phyloP scores from a whole-genome alignment of 2,329 filamentous ascomycete species.

The Hypoxylon sp. region DNA sequence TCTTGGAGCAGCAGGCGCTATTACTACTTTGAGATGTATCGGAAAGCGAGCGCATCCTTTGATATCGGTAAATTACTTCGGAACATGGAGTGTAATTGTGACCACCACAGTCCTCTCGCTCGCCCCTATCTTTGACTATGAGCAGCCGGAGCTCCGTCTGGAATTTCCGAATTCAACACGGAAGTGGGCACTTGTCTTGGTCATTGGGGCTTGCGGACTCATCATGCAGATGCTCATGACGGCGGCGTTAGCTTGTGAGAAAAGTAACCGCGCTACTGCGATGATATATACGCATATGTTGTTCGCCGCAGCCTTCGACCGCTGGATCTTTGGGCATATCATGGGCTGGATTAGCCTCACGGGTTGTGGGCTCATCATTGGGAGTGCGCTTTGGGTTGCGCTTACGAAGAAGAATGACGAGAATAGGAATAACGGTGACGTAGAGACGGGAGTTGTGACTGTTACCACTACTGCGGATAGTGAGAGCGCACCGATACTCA shows the following conservation, averaged over 20 bases:
- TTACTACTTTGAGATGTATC: conserved; percentile 82
- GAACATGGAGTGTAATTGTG: conserved; percentile 77
- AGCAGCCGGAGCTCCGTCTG: conserved; percentile 61
- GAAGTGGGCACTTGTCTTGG: conserved; percentile 77
- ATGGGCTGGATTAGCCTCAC: conserved; percentile 66
- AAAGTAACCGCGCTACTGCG: conserved; percentile 70
- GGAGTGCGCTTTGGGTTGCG: conserved; percentile 67
- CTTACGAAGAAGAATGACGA: conserved; percentile 58
- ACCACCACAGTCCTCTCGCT: conserved; percentile 72
- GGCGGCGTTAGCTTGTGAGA: conserved; percentile 79
- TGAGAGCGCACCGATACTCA: conserved; percentile 61
- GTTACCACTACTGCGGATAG: conserved; percentile 21
- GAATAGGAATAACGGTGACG: conserved; percentile 12
- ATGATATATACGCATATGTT: conserved; percentile 73
- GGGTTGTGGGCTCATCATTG: conserved; percentile 68
- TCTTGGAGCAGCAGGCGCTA: conserved; percentile 80
- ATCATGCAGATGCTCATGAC: conserved; percentile 90
- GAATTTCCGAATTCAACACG: conserved; percentile 58
- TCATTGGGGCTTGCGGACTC: conserved; percentile 82
- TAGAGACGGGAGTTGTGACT: conserved; percentile 41
- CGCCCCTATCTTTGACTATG: conserved; percentile 59
- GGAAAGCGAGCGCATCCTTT: conserved; percentile 84
- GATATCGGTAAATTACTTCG: conserved; percentile 90
- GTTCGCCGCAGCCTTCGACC: conserved; percentile 68
- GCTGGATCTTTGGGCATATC: conserved; percentile 65